Evolutionary conservation across 1,284 basidiomycete species (phyloP), one percentile per base, ranked within the genome.

Genomic region (Marasmius fiardii): DNA sequence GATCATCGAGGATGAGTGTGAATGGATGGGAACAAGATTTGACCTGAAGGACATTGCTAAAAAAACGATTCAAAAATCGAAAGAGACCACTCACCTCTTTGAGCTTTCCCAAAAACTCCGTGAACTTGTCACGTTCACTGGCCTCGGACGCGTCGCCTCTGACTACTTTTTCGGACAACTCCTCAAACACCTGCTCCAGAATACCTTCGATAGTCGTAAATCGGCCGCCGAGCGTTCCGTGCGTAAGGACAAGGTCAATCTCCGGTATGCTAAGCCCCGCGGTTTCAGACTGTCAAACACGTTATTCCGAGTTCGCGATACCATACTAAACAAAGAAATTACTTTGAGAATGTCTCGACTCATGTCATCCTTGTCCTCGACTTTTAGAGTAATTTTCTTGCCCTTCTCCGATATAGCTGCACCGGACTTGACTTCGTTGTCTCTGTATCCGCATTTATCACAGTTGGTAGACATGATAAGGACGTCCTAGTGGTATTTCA

Each of bases 391-490:
- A 57, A 98, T 93, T 58, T 82, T 85, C 70, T 93, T 95, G 31
- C 95, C 96, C 65, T 88, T 78, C 4, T 82, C 80, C 1, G 93
- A 90, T 55, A 98, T 93, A 1, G 94, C 94, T 1, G 88, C 77
- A 23, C 96, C 94, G 6, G 93, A 92, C 72, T 99, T 99, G 67
- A 99, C 91, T 74, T 99, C 96, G 68, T 97, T 98, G 74, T 99
- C 96, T 62, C 93, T 82, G 74, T 98, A 99, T 1, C 96, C 96
- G 71, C 96, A 99, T 54, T 77, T 73, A 54, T 93, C 92, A 71
- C 97, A 99, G 68, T 98, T 97, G 24, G 95, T 96, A 24, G 95
- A 97, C 96, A 99, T 99, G 74, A 99, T 95, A 60, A 99, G 77
- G 58, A 96, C 90, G 67, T 99, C 95, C 91, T 95, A 60, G 24